These are phyloP conservation scores for Euphorbia lathyris DNA, from an alignment of 345 rosid species.

Conservation along the genomic window DNA sequence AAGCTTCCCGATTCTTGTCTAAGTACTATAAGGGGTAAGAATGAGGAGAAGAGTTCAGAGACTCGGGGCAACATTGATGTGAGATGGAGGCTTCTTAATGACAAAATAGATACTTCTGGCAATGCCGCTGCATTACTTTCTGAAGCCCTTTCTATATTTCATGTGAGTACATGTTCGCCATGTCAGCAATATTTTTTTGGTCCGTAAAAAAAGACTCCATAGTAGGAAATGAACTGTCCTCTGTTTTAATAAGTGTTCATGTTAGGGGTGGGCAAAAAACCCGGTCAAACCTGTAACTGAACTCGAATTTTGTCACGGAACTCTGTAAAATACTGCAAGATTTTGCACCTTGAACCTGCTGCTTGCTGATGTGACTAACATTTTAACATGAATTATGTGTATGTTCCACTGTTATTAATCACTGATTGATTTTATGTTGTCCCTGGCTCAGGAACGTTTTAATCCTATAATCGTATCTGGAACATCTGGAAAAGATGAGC, in stretches of 20 bases:
- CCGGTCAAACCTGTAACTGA: no score
- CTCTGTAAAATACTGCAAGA: neutral
- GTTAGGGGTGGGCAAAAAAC: no score
- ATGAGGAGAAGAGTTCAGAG: conserved; percentile 34
- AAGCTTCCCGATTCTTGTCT: conserved; percentile 56
- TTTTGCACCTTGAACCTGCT: neutral
- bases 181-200: neutral
- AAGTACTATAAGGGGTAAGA: conserved; percentile 45
- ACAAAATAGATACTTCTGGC: conserved; percentile 45
- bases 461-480: conserved; percentile 72
- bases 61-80: conserved; percentile 42
- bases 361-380: neutral
- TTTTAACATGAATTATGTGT: neutral
- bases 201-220: neutral
- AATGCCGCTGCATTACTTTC: conserved; percentile 51
- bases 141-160: conserved; percentile 72
- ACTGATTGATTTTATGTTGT: conserved; percentile 12
- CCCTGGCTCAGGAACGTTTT: conserved; percentile 74
- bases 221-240: neutral
- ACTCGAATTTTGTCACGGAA: neutral
- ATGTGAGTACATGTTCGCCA: conserved; percentile 42
- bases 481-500: conserved; percentile 28
- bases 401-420: conserved; percentile 1
- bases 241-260: no score
- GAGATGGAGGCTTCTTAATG: conserved; percentile 86